Percentiles rank a stretch among this genome's conserved stretches.
These are phyloP conservation scores for Jacaranda copaia DNA, from an alignment of 257 asterid genomes.

Conservation along the genomic window DNA sequence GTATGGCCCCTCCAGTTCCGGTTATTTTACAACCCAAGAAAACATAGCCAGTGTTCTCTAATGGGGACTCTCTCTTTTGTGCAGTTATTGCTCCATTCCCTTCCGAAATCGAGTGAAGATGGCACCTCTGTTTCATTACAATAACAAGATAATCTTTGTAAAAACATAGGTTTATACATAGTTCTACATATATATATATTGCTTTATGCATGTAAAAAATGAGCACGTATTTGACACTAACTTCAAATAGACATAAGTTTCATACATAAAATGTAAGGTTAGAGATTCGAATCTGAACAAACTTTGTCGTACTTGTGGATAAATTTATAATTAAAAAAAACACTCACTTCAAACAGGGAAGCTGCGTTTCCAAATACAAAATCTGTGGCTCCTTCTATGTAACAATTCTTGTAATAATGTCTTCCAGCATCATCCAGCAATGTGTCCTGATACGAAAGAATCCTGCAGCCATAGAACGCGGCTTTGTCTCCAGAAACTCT, in stretches of 20 bases:
- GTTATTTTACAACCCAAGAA: conserved; percentile 58
- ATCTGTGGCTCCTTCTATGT: conserved; percentile 62
- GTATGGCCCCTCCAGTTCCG: conserved; percentile 45
- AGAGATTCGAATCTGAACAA: too few relatives aligned
- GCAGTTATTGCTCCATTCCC: conserved; percentile 57
- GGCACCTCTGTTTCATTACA: conserved; percentile 43
- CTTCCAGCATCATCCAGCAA: conserved; percentile 56
- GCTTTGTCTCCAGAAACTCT: conserved; percentile 58
- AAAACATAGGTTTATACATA: not conserved
- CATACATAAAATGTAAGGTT: too few relatives aligned
- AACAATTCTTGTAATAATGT: conserved; percentile 57
- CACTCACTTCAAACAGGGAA: conserved; percentile 61
- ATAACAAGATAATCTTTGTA: not conserved
- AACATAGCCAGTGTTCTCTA: conserved; percentile 50
- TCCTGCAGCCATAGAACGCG: conserved; percentile 53
- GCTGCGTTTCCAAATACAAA: conserved; percentile 60
- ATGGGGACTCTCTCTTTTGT: conserved; percentile 49
- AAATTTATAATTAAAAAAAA: too few relatives aligned
- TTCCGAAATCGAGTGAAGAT: conserved; percentile 49
- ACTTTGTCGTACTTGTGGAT: too few relatives aligned
- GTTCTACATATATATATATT: not conserved
- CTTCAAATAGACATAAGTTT: too few relatives aligned
- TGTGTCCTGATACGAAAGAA: conserved; percentile 58
- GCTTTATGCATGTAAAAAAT: too few relatives aligned
- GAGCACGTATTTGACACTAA: too few relatives aligned